Conservation (phyloP, 257 asterid species). For the Orobanche coerulescens region DNA sequence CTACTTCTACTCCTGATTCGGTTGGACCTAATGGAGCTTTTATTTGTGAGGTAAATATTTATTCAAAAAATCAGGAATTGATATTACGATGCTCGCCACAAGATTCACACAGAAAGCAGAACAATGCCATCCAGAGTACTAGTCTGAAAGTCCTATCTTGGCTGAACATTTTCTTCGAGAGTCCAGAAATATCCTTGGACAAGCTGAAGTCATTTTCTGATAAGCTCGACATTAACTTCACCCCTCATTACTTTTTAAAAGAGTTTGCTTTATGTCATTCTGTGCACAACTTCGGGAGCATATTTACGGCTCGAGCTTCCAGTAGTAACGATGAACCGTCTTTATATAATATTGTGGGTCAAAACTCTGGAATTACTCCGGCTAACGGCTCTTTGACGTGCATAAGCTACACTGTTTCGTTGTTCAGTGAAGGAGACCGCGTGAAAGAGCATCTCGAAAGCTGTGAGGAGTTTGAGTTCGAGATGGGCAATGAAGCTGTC, state of each 20-base stretch:
- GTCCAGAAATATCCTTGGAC: conserved; percentile 36
- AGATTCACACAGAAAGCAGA: conserved; percentile 57
- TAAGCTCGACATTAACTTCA: conserved; percentile 46
- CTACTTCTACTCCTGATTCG: conserved; percentile 24
- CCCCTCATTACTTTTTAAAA: conserved; percentile 34
- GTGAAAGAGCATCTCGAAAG: conserved; percentile 69
- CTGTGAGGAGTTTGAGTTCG: conserved; percentile 83
- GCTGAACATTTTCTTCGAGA: conserved; percentile 52
- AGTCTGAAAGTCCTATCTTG: conserved; percentile 67
- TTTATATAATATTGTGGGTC: conserved; percentile 34
- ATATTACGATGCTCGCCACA: conserved; percentile 60
- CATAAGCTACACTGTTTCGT: conserved; percentile 51
- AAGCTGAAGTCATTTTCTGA: conserved; percentile 39
- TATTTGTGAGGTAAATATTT: conserved; percentile 54
- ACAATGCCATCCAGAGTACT: conserved; percentile 58
- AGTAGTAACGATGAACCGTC: conserved; percentile 24
- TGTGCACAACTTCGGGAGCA: conserved; percentile 34
- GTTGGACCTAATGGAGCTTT: conserved; percentile 31
- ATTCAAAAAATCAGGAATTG: conserved; percentile 51
- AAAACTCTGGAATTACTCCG: conserved; percentile 44
- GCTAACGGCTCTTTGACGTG: conserved; percentile 63
- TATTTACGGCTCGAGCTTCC: conserved; percentile 15
- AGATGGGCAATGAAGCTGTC: conserved; percentile 73
- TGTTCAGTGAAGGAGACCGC: conserved; percentile 38
- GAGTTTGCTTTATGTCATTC: conserved; percentile 41